Evolutionary conservation across 2,329 filamentous ascomycete genomes (phyloP).

Genomic region (Rhynchosporium agropyri): DNA sequence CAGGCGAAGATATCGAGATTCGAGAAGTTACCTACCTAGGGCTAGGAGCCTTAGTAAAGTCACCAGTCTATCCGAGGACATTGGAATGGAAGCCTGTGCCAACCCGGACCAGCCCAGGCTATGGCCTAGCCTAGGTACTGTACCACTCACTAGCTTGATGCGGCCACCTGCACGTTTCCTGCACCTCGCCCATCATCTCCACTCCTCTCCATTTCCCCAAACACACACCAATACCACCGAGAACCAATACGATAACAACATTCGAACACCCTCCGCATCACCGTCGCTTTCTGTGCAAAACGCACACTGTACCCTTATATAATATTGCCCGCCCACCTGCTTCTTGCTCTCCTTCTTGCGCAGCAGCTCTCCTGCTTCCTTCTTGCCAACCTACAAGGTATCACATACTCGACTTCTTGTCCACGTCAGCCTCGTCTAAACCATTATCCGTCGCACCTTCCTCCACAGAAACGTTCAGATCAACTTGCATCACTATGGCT

Average conservation of each 20-base stretch:
- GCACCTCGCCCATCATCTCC: background rate
- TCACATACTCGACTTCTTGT: conserved; percentile 3
- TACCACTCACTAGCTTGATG: background rate
- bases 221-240: conserved; percentile 2
- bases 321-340: conserved; percentile 27
- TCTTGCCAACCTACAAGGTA: conserved; percentile 25
- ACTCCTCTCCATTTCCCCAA: background rate
- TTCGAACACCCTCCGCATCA: conserved; percentile 30
- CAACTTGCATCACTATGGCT: conserved; percentile 55
- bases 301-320: conserved; percentile 19
- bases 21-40: too few species aligned
- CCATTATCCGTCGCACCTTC: conserved; percentile 29
- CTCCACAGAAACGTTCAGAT: conserved; percentile 41
- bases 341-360: conserved; percentile 20
- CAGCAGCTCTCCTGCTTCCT: conserved; percentile 35
- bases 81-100: background rate
- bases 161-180: background rate
- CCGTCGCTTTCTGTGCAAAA: conserved; percentile 27
- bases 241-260: conserved; percentile 16
- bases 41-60: too few species aligned
- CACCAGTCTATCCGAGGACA: too few species aligned
- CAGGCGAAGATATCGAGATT: too few species aligned
- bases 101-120: background rate
- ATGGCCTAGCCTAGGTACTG: background rate
- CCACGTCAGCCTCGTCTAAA: conserved; percentile 20